Base-by-base conservation (phyloP, 163 green algal genomes). In the Scenedesmus sp. region DNA sequence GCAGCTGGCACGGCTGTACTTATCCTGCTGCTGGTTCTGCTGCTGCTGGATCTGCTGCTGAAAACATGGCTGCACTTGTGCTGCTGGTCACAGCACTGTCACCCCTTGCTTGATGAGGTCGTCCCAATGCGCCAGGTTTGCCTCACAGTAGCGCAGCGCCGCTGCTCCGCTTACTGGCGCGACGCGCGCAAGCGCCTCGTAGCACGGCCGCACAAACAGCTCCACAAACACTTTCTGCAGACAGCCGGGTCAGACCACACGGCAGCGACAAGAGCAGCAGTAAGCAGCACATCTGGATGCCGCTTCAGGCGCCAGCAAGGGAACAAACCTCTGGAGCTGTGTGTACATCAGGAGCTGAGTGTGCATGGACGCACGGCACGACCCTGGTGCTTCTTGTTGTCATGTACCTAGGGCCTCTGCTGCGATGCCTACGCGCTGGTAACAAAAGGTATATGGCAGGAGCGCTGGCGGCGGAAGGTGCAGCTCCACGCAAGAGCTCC, bases 121-220 rank as follows among this genome's bases (percentile, higher is more conserved):
- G 4, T 90, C 72, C 85, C 85, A 90, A 20, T 59, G 72, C 16
- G 76, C 43, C 53, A 91, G 2, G 87, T 91, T 91, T 10, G 78
- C 26, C 56, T 91, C 87, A 35, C 53, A 91, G 42, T 87, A 44
- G 1, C n/a, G 46, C 49, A 91, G 44, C 24, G 87, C 87, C 20
- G 59, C 44, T 13, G 42, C 51, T 15, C 56, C 78, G 26, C 78
- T 91, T 22, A 87, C 79, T 12, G 87, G 78, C 26, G 87, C 87
- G 26, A 91, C 22, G 78, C 79, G 78, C 22, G 16, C 42, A 1
- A 91, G 87, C 15, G 30, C 30, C 33, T 91, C 78, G 43, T 87
- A 91, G 43, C 87, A 91, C 0, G 87, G 87, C 40, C 87, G 87
- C 78, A 82, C 87, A 91, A 91, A 91, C 78, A 91, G 78, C 78